Evolutionary conservation across 2,329 filamentous ascomycete species (phyloP).

Genomic region (Calonectria pteridis): DNA sequence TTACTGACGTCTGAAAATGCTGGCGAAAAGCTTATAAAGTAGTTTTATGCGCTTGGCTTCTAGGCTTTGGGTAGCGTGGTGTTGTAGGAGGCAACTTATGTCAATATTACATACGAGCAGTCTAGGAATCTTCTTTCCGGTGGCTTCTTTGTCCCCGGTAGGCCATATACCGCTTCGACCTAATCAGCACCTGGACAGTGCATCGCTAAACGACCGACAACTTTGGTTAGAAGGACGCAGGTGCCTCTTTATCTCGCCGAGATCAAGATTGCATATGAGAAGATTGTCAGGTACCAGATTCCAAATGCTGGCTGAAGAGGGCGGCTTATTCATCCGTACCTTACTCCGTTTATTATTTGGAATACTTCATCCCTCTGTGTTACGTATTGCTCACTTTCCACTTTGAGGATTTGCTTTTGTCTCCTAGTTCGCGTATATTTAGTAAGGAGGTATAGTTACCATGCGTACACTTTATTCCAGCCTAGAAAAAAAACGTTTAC

Average conservation of each 20-base stretch:
- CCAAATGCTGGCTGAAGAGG: background rate
- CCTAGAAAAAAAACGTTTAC: background rate
- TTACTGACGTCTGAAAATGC: background rate
- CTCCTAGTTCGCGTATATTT: background rate
- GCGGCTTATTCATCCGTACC: background rate
- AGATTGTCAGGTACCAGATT: background rate
- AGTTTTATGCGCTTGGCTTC: background rate
- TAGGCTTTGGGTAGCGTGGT: background rate
- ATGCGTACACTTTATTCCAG: background rate
- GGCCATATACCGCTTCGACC: background rate
- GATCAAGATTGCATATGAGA: background rate
- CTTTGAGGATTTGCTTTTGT: background rate
- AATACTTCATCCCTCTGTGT: background rate
- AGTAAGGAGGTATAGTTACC: background rate
- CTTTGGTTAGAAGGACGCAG: background rate
- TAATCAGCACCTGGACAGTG: background rate
- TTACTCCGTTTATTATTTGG: background rate
- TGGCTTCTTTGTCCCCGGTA: background rate
- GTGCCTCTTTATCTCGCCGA: background rate
- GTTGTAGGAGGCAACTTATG: background rate
- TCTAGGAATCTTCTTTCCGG: background rate
- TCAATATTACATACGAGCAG: background rate
- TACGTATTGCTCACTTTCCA: background rate
- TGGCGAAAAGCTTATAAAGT: background rate
- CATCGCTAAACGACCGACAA: background rate